Percentiles rank a stretch among this genome's conserved stretches.
phyloP scores from a whole-genome alignment of 1,284 basidiomycete genomes.

The Leccinum pachyderme region DNA sequence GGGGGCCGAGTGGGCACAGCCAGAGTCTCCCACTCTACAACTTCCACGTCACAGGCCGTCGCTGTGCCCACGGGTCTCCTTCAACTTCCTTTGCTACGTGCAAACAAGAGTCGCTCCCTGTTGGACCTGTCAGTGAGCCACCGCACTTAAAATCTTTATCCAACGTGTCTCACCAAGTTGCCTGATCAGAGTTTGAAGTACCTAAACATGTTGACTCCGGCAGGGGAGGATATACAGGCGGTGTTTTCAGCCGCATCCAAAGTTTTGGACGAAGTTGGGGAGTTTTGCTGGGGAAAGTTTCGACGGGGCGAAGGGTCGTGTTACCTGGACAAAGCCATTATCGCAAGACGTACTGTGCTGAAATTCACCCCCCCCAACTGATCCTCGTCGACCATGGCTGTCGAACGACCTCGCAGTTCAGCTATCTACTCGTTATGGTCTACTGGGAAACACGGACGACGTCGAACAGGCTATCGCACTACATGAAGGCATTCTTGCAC shows the following conservation, averaged over 20 bases:
- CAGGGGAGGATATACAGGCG: no score
- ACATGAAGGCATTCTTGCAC: neutral
- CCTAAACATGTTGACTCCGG: no score
- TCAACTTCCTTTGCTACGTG: no score
- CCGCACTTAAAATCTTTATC: neutral
- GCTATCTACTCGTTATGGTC: neutral
- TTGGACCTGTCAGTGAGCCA: neutral
- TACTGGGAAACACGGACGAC: neutral
- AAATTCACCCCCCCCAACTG: neutral
- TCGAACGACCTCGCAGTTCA: neutral
- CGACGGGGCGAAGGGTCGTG: neutral
- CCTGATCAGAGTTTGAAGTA: no score
- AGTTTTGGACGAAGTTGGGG: neutral
- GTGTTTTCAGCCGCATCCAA: no score
- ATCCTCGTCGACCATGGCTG: neutral
- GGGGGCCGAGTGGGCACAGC: neutral
- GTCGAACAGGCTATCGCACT: neutral
- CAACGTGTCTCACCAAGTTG: neutral
- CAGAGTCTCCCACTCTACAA: neutral
- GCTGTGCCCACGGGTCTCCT: neutral
- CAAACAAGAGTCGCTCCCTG: neutral
- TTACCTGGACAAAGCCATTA: neutral
- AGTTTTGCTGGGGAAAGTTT: neutral
- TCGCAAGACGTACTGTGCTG: neutral
- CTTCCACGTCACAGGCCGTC: neutral